These are phyloP conservation scores for Torulaspora globosa DNA, from an alignment of 1,139 yeast species.

Conservation along the genomic window DNA sequence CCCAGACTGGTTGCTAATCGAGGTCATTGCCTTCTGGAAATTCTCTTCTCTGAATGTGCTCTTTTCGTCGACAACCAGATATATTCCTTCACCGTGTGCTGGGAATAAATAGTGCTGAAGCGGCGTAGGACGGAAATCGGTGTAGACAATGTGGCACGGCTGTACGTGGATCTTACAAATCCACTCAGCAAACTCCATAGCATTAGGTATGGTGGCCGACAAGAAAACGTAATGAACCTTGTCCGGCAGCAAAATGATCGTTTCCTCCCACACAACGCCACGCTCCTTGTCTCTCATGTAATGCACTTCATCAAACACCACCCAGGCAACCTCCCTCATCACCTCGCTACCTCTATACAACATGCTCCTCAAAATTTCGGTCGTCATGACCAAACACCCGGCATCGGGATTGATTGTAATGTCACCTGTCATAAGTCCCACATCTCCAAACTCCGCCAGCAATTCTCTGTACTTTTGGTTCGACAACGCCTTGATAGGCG, in stretches of 20 bases:
- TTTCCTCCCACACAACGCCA: conserved; percentile 99
- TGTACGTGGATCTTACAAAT: conserved; percentile 90
- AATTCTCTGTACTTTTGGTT: conserved; percentile 95
- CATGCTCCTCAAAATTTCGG: conserved; percentile 92
- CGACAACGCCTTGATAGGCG: conserved; percentile 95
- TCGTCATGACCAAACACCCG: conserved; percentile 95
- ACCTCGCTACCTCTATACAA: conserved; percentile 90
- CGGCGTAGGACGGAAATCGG: conserved; percentile 98
- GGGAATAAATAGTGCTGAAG: conserved; percentile 95
- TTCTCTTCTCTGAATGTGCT: conserved; percentile 94
- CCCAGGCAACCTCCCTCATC: conserved; percentile 96
- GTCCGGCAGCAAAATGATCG: conserved; percentile 90
- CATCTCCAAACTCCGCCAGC: conserved; percentile 88
- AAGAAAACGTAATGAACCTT: conserved; percentile 83
- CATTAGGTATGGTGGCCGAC: conserved; percentile 97
- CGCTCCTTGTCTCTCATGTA: conserved; percentile 93
- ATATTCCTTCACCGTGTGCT: conserved; percentile 96
- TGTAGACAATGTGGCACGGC: conserved; percentile 97
- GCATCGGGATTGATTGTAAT: conserved; percentile 97
- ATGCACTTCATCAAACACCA: conserved; percentile 92
- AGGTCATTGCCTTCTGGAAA: conserved; percentile 97
- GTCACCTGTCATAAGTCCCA: conserved; percentile 97
- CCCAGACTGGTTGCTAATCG: conserved; percentile 75
- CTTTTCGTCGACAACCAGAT: conserved; percentile 95
- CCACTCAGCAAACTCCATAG: conserved; percentile 99